These are phyloP conservation scores for Globisporangium recalcitrans DNA, from an alignment of 352 stramenopile genomes.

Conservation along the genomic window DNA sequence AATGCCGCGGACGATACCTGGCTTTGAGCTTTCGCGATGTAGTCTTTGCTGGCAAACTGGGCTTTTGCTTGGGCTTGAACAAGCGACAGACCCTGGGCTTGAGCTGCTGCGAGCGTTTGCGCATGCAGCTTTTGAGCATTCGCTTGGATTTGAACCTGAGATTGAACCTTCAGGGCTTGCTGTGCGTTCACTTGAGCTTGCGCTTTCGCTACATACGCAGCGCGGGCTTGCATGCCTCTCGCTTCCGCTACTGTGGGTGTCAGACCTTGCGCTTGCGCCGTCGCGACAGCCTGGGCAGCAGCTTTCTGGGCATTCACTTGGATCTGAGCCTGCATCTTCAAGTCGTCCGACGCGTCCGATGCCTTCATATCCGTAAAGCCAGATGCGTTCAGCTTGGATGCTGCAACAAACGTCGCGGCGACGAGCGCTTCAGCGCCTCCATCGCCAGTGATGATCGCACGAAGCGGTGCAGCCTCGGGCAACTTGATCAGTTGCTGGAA, in stretches of 20 bases:
- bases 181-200: constrained; percentile 83
- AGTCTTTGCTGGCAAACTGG: constrained; percentile 86
- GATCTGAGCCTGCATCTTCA: constrained; percentile 83
- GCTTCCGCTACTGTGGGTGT: constrained; percentile 62
- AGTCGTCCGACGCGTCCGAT: constrained; percentile 46
- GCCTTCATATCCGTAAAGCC: constrained; percentile 33
- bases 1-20: constrained; percentile 65
- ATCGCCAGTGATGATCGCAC: constrained; percentile 83
- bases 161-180: constrained; percentile 78
- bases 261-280: constrained; percentile 74
- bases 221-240: constrained; percentile 74
- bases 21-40: constrained; percentile 85
- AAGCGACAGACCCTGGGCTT: constrained; percentile 80
- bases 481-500: constrained; percentile 93
- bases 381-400: constrained; percentile 46
- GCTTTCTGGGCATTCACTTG: constrained; percentile 83
- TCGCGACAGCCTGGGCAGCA: constrained; percentile 70
- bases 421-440: constrained; percentile 89
- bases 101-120: constrained; percentile 75
- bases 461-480: constrained; percentile 82
- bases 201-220: constrained; percentile 80
- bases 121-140: constrained; percentile 86
- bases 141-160: constrained; percentile 86
- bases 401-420: constrained; percentile 88
- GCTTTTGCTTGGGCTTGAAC: constrained; percentile 84